phyloP scores from a whole-genome alignment of 1,284 basidiomycete species.

The Malassezia yamatoensis region DNA sequence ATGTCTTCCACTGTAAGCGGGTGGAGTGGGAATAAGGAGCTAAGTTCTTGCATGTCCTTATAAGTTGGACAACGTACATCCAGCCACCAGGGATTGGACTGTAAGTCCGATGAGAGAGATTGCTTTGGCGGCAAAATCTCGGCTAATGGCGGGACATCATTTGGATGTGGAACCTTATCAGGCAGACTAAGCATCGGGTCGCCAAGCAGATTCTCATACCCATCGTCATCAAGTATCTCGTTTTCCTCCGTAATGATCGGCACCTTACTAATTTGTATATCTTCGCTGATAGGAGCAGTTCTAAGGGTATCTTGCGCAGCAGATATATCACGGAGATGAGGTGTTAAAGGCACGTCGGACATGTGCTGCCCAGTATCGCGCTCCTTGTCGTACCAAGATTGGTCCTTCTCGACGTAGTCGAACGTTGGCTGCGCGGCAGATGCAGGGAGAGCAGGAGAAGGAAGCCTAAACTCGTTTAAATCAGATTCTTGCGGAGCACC shows the following conservation, averaged over 20 bases:
- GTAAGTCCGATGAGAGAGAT: background rate
- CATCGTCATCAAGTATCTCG: background rate
- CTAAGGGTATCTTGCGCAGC: conserved; percentile 4
- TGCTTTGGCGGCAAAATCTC: background rate
- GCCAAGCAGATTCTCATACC: background rate
- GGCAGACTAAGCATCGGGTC: conserved; percentile 2
- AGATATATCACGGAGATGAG: conserved; percentile 15
- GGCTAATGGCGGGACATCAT: background rate
- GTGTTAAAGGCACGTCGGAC: conserved; percentile 41
- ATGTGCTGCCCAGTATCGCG: conserved; percentile 34
- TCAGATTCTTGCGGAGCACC: conserved; percentile 17
- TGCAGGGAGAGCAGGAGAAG: conserved; percentile 32
- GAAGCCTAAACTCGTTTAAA: conserved; percentile 29
- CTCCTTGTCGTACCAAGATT: conserved; percentile 23
- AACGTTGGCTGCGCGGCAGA: background rate
- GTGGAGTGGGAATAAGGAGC: conserved; percentile 81
- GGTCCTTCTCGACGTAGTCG: background rate
- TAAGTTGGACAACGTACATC: conserved; percentile 82
- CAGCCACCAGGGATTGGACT: conserved; percentile 65
- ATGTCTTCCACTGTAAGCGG: conserved; percentile 92
- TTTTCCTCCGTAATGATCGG: conserved; percentile 7
- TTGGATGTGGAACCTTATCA: background rate
- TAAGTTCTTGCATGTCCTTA: conserved; percentile 76
- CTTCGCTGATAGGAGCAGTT: background rate
- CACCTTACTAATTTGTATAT: background rate